These are phyloP conservation scores for Cytospora mali DNA, from an alignment of 2,329 filamentous ascomycete species.

Conservation along the genomic window DNA sequence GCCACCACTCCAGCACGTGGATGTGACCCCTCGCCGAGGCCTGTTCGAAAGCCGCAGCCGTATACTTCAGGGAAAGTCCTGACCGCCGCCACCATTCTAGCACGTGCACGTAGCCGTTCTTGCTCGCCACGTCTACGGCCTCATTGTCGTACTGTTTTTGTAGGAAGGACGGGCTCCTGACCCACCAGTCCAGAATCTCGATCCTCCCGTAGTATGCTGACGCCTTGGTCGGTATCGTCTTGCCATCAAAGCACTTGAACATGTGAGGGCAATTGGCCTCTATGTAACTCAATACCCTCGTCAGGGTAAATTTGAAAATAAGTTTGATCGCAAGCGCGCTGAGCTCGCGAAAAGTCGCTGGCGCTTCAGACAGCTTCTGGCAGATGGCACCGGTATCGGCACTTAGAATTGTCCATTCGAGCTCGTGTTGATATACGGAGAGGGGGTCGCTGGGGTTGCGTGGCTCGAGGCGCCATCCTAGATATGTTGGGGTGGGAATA, in stretches of 20 bases:
- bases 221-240: constrained; percentile 83
- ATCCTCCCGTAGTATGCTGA: constrained; percentile 83
- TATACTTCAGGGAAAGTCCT: constrained; percentile 79
- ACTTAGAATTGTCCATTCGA: constrained; percentile 84
- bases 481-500: constrained; percentile 63
- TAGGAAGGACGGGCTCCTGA: constrained; percentile 76
- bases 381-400: constrained; percentile 72
- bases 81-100: constrained; percentile 87
- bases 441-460: constrained; percentile 64
- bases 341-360: constrained; percentile 69
- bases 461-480: constrained; percentile 67
- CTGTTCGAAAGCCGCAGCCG: constrained; percentile 83
- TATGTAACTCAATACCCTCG: constrained; percentile 72
- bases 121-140: constrained; percentile 84
- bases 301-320: constrained; percentile 88
- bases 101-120: constrained; percentile 80
- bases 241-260: constrained; percentile 84
- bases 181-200: constrained; percentile 91
- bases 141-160: constrained; percentile 85
- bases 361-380: constrained; percentile 70
- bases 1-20: constrained; percentile 93
- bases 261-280: constrained; percentile 67
- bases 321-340: constrained; percentile 83
- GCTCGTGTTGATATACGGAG: constrained; percentile 72
- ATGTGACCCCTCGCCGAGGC: constrained; percentile 83